Evolutionary conservation across 2,329 filamentous ascomycete species (phyloP), one percentile per base, ranked within the genome.

Genomic region (Fulvia fulva): DNA sequence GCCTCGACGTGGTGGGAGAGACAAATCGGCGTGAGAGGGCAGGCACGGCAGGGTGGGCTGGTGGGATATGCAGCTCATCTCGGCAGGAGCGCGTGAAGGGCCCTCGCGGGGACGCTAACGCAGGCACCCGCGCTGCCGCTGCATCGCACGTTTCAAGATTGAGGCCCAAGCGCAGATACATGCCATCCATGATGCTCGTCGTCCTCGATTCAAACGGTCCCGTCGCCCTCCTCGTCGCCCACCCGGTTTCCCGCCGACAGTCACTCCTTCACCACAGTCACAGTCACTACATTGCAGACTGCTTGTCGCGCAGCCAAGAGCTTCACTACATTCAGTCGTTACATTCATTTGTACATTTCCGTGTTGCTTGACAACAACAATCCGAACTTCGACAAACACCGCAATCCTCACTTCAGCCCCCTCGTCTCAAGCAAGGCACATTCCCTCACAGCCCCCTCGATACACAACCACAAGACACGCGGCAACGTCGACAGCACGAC

Each of bases 331-430:
- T 22, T 53, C 37, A 21, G 62, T 63, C 62, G 62, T 64, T 63
- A 52, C 62, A 62, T 60, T 62, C 60, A 45, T 60, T 64, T 64
- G 53, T n/a, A n/a, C n/a, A n/a, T n/a, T 57, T 51, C 44, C 46
- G 28, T 56, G 22, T 16, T 55, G 50, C 26, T 43, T 3, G 44
- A 45, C 49, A 55, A 53, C 43, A 56, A 46, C 51, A 56, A 50
- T 28, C 44, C 16, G n/a, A 23, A 19, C 44, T n/a, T n/a, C n/a
- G 23, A 9, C 44, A 22, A 26, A 46, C 8, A 6, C 44, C 8
- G 16, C 49, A 9, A 5, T 2, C n/a, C 16, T 3, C 22, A 41
- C 43, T 12, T 41, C 53, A 55, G 44, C 28, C 6, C 46, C 51
- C 47, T 53, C 54, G 23, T 50, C 32, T 45, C 53, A 51, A 53